These are phyloP conservation scores for Myxozyma vanderwaltii DNA, from an alignment of 805 yeast species.

Conservation along the genomic window DNA sequence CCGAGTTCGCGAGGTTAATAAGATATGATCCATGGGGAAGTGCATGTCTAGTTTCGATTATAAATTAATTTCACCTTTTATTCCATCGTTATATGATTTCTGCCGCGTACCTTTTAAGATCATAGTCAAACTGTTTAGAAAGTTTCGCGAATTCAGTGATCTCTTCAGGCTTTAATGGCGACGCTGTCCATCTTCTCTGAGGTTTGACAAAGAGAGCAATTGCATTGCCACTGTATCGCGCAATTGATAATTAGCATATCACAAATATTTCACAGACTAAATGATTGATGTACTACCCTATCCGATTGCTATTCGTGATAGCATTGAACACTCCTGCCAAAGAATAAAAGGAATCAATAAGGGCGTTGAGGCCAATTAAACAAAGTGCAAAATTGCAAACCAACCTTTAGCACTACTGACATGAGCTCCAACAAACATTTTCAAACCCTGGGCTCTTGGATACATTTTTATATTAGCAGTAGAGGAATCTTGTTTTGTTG, in stretches of 20 bases:
- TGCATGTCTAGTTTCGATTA: slow-evolving; percentile 51
- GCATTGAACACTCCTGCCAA: too few relatives aligned
- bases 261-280: neutral
- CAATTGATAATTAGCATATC: too few relatives aligned
- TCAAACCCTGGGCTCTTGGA: slow-evolving; percentile 49
- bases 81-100: neutral
- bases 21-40: slow-evolving; percentile 95
- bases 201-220: slow-evolving; percentile 90
- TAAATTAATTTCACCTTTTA: neutral
- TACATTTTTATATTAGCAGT: slow-evolving; percentile 38
- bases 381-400: neutral
- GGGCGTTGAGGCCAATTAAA: too few relatives aligned
- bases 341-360: neutral
- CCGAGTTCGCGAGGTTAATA: slow-evolving; percentile 91
- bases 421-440: slow-evolving; percentile 35
- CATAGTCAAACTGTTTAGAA: slow-evolving; percentile 65
- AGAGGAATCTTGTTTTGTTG: slow-evolving; percentile 7
- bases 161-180: slow-evolving; percentile 69
- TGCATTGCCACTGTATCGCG: slow-evolving; percentile 58
- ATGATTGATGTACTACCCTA: slow-evolving; percentile 45
- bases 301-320: slow-evolving; percentile 56
- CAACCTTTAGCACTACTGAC: slow-evolving; percentile 30
- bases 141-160: slow-evolving; percentile 62
- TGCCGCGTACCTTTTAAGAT: slow-evolving; percentile 55
- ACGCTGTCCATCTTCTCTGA: slow-evolving; percentile 89